Base-by-base conservation (phyloP, 306 rosid species). In the Quercus parvula region DNA sequence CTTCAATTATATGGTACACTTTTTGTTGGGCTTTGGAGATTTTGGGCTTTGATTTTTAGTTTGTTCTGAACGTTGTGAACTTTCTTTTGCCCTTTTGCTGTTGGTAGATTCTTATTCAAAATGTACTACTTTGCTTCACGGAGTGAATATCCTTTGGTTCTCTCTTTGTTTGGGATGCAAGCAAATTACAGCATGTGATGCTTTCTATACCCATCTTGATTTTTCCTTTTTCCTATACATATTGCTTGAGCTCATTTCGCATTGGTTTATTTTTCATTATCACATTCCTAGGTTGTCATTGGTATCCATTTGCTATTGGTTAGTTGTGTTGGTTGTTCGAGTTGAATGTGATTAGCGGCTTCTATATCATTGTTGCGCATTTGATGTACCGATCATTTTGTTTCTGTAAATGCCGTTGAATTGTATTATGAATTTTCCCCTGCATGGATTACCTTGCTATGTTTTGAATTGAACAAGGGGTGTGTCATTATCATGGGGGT, bases 91-190 rank as follows among this genome's bases (percentile, higher is more conserved):
- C 64, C 78, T 81, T 86, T 82, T 74, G 49, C 56, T 70, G 67
- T 75, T 68, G 82, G 80, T 69, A 81, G 76, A 61, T 81, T 86
- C 63, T 78, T 85, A 75, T 75, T 82, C 71, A 73, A 76, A 78
- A 56, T 46, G 56, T 81, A 77, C 66, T 59, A 77, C 92, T 88
- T 90, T 88, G 89, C 90, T 88, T 92, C 72, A 38, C 82, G 85
- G 78, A 54, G 75, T 81, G 80, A 75, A 82, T 84, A 85, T 80
- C 83, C 80, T 72, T 75, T 79, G 77, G 84, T 94, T 89, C 91
- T 81, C 38, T 75, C 56, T 81, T 68, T 81, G 30, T 63, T 28
- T 63, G n/a, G n/a, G n/a, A n/a, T n/a, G n/a, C n/a, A n/a, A n/a
- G n/a, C n/a, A n/a, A n/a, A n/a, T n/a, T n/a, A n/a, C n/a, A n/a